Percentiles rank a stretch among this genome's conserved stretches.
Conservation (phyloP, 2,329 filamentous ascomycete genomes). For the Colletotrichum melonis region DNA sequence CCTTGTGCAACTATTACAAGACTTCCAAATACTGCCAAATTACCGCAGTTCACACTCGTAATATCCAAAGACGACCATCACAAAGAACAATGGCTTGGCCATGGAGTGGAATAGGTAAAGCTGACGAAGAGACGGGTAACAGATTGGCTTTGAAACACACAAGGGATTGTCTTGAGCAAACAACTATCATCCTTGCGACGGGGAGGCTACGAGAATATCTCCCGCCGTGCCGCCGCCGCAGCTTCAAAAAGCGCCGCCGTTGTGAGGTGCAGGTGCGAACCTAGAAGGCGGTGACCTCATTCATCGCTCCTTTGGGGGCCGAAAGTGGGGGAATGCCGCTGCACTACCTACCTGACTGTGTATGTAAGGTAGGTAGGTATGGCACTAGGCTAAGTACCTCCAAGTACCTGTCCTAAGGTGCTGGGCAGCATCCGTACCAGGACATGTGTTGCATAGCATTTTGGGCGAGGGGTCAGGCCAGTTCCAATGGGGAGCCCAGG, state of each 20-base stretch:
- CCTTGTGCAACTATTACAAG: not conserved
- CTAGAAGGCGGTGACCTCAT: constrained; percentile 31
- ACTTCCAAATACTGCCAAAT: not conserved
- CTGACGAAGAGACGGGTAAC: not conserved
- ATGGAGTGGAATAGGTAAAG: not conserved
- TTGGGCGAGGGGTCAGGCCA: constrained; percentile 6
- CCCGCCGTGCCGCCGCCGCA: not conserved
- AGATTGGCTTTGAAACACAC: constrained; percentile 9
- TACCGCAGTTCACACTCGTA: not conserved
- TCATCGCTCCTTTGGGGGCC: constrained; percentile 15
- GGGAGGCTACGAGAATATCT: constrained; percentile 7
- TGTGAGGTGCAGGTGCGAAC: constrained; percentile 7
- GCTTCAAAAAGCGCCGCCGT: constrained; percentile 9
- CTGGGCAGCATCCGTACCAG: not conserved
- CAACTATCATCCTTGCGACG: constrained; percentile 26
- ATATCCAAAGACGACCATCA: not conserved
- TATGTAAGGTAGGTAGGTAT: not conserved
- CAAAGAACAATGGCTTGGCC: not conserved
- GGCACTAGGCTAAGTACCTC: not conserved
- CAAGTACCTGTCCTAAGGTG: not conserved
- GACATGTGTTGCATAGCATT: constrained; percentile 5
- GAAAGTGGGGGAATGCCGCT: constrained; percentile 32
- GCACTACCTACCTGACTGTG: not conserved
- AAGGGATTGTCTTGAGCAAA: constrained; percentile 3
- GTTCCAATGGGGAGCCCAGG: not conserved